Base-by-base conservation (phyloP, 2,329 filamentous ascomycete genomes). In the Neocucurbitaria cava region DNA sequence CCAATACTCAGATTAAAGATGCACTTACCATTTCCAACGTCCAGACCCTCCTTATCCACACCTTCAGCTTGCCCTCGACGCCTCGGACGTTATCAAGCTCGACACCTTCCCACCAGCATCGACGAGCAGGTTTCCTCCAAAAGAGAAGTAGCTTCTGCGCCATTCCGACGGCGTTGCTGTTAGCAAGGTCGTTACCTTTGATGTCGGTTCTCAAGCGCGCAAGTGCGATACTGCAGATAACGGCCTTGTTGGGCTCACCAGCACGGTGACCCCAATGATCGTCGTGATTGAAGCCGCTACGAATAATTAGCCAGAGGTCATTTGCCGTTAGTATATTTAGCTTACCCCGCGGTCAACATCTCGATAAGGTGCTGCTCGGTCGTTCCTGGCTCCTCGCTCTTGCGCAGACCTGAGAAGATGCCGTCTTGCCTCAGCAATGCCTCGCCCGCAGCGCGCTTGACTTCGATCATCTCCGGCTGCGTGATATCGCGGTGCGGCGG, bases 31-130 rank as follows among this genome's bases (percentile, higher is more conserved):
- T 99, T 82, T 99, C 95, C 54, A 99, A 83, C 55, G 95, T 99
- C 95, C 95, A 99, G 55, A 99, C 95, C 69, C 95, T 86, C 71
- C 95, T 85, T 74, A 99, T 98, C 95, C 95, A 99, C 54, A 99
- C 92, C 79, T 99, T 99, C 65, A 99, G 83, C 74, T 89, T 91
- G 47, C 93, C 94, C 46, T 96, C 87, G 7, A 98, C 89, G 13
- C 95, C 95, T 46, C 96, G 92, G 11, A 99, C 90, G 62, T 91
- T 84, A 17, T 95, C 87, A 40, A 99, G 82, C 75, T 98, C 93
- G 33, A 99, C 90, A 21, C 95, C 95, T 76, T 99, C 95, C 95
- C 95, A 99, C 95, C 95, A 99, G 82, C 95, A 99, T 75, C 95
- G 86, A 57, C 95, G 83, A 13, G 95, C 95, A 15, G 95, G 95